Evolutionary conservation across 768 basidiomycete genomes (phyloP), one percentile per base, ranked within the genome.

Genomic region (Scleroderma citrinum): DNA sequence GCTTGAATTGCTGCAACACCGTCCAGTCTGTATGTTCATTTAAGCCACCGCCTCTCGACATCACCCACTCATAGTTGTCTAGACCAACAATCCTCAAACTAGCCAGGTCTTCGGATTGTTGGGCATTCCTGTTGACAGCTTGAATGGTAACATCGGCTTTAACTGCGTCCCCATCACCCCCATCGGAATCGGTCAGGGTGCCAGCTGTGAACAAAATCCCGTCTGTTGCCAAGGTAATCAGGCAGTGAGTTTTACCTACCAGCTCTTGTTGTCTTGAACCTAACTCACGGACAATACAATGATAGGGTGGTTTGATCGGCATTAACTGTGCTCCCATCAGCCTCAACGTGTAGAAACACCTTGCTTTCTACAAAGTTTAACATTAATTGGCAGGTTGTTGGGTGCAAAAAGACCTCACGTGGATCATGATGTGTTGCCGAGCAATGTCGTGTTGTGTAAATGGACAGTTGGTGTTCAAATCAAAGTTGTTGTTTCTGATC

Each of bases 1-100:
- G 23, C 2, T 5, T 56, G 0, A 14, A 23, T 2, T 61, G 59
- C 59, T 61, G 59, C 48, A 40, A 55, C 46, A 43, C 1, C 11
- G 41, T 48, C 21, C 43, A 45, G 36, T 3, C 31, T 5, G 58
- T 58, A 35, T 7, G 47, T 44, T 3, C 6, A 3, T 19, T 5
- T 29, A 24, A 21, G 21, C 24, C 23, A 13, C 23, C 14, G 29
- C 19, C 10, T 46, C 23, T 13, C 4, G 24, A 7, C 31, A 10
- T n/a, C 19, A 3, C 14, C 23, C 13, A 16, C 36, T 17, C 2
- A 19, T 12, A 0, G 2, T 6, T 41, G 23, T 41, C 3, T 26
- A 41, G 40, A 14, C 23, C 11, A 24, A 41, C 23, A 19, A 26
- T 13, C 17, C 39, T 14, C 21, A 19, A 26, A 16, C 41, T 0